phyloP scores from a whole-genome alignment of 2,329 filamentous ascomycete species.

The Epicoccum sorghinum region DNA sequence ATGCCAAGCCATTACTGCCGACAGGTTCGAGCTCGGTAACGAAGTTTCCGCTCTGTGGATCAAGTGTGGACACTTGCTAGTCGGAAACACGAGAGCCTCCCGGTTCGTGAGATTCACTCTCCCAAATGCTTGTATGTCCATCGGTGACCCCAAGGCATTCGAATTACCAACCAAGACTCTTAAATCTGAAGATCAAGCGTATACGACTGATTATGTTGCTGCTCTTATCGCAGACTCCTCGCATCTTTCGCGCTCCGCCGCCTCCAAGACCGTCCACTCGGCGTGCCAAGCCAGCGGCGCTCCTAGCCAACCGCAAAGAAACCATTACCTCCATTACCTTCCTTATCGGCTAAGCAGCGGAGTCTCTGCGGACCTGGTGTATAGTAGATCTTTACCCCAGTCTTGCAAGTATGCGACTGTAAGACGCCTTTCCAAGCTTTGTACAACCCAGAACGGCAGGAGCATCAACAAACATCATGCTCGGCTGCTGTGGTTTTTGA shows the following conservation, averaged over 20 bases:
- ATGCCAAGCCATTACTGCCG: neutral
- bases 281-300: neutral
- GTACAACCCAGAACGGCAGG: neutral
- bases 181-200: no score
- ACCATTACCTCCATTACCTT: neutral
- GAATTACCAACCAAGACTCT: no score
- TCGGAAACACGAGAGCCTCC: conserved; percentile 6
- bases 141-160: no score
- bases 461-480: neutral
- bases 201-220: no score
- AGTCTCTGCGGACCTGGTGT: neutral
- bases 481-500: neutral
- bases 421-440: conserved; percentile 1
- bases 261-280: neutral
- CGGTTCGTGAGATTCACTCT: no score
- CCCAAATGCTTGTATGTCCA: no score
- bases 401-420: neutral
- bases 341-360: conserved; percentile 4
- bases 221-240: no score
- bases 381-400: neutral
- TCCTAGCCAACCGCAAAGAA: no score
- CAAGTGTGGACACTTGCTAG: neutral
- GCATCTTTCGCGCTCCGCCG: no score
- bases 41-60: neutral
- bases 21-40: neutral